Evolutionary conservation across 176 grass and related monocot genomes (phyloP), one percentile per base, ranked within the genome.

Genomic region (Ananas comosus): DNA sequence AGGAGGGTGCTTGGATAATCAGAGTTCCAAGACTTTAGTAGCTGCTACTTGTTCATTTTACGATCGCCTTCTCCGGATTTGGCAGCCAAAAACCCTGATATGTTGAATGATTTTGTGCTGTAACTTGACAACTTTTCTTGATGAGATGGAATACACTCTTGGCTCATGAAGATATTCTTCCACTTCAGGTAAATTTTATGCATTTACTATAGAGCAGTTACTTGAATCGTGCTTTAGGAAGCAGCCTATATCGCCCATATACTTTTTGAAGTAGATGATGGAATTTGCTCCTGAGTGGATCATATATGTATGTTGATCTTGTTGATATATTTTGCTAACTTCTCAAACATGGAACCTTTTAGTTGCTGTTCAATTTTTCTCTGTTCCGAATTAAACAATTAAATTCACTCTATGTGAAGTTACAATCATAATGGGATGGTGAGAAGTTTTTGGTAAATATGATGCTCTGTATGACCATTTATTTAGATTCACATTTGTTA

Each of bases 11-110:
- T 12, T 28, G 29, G 67, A 79, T 16, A 24, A 66, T 51, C 72
- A 50, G 29, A 11, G 11, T 51, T 75, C 23, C 24, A 76, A 83
- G 65, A 81, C 56, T 53, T 90, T 78, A 9, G 51, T 92, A 74
- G 51, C 92, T 53, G 83, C 86, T 63, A 92, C 86, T 48, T 97
- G 89, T 79, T 97, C 89, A 71, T 92, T 92, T 83, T 96, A 96
- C 70, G 93, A 96, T 27, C 72, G 76, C 42, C 81, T 90, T 85
- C 88, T 96, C 64, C 70, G 79, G 48, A 50, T 92, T 22, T 96
- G 93, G 93, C 67, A 85, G 74, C 81, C 84, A 10, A 68, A 81
- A 71, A 89, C 70, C 21, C 56, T 89, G 69, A 68, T 47, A 16
- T 42, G 49, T 53, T 64, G 64, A 27, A 47, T 66, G 47, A 65